Conservation (phyloP, 2,329 filamentous ascomycete species). For the Orbilia oligospora region DNA sequence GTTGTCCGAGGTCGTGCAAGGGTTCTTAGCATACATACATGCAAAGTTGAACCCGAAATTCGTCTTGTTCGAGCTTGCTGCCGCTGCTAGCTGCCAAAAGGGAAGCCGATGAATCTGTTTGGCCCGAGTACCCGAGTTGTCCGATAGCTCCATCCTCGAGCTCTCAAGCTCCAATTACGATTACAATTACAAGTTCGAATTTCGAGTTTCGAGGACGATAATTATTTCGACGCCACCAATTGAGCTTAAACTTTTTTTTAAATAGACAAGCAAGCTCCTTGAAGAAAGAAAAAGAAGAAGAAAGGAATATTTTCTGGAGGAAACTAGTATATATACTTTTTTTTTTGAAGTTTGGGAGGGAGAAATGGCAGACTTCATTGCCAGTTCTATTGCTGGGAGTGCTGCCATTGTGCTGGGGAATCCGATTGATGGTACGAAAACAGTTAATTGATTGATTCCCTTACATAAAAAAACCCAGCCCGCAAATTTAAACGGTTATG, state of each 20-base stretch:
- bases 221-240: neutral
- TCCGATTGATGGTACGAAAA: slow-evolving; percentile 74
- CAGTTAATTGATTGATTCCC: no score
- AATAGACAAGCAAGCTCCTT: neutral
- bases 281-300: neutral
- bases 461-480: neutral
- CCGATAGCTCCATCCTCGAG: slow-evolving; percentile 4
- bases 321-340: neutral
- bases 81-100: no score
- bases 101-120: slow-evolving; percentile 8
- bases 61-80: no score
- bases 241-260: neutral
- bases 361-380: slow-evolving; percentile 83
- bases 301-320: neutral
- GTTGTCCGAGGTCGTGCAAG: slow-evolving; percentile 17
- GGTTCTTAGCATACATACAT: neutral
- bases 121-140: slow-evolving; percentile 48
- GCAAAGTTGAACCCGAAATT: slow-evolving; percentile 4
- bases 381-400: slow-evolving; percentile 89
- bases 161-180: no score
- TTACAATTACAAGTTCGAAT: no score
- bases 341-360: slow-evolving; percentile 9
- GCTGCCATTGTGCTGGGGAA: slow-evolving; percentile 90
- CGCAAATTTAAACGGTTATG: slow-evolving; percentile 9
- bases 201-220: neutral